A percentile compares a stretch with the other conserved stretches of the same genome.
These are phyloP conservation scores for Emydomyces testavorans DNA, from an alignment of 2,329 filamentous ascomycete species.

Conservation along the genomic window DNA sequence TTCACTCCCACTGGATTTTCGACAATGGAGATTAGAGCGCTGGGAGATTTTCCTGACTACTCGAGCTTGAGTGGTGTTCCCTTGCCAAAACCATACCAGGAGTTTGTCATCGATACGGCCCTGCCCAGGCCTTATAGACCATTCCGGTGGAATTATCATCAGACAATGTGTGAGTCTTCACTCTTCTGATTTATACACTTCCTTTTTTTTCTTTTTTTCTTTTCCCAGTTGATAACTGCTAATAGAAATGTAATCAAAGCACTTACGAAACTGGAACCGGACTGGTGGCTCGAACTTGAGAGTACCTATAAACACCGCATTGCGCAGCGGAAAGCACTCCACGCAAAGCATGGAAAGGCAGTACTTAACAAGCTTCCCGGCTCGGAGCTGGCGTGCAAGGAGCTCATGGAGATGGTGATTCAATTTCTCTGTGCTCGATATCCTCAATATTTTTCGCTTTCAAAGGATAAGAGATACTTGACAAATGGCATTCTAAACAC, in stretches of 20 bases:
- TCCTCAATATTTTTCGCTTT: slow-evolving; percentile 59
- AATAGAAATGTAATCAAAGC: too few species aligned
- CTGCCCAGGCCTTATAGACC: slow-evolving; percentile 65
- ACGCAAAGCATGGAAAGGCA: slow-evolving; percentile 48
- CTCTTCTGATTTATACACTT: too few species aligned
- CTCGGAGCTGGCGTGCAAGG: slow-evolving; percentile 67
- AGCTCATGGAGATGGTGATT: slow-evolving; percentile 75
- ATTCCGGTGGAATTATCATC: slow-evolving; percentile 73
- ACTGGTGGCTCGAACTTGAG: slow-evolving; percentile 87
- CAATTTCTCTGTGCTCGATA: slow-evolving; percentile 72
- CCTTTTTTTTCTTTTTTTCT: too few species aligned
- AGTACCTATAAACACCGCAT: slow-evolving; percentile 58
- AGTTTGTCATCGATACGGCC: slow-evolving; percentile 59
- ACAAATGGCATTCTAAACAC: slow-evolving; percentile 58
- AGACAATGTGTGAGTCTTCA: slow-evolving; percentile 73
- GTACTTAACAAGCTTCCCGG: slow-evolving; percentile 61
- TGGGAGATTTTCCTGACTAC: slow-evolving; percentile 74
- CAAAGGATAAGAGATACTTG: slow-evolving; percentile 45
- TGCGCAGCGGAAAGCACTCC: slow-evolving; percentile 55
- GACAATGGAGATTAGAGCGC: slow-evolving; percentile 52
- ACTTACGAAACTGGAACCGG: slow-evolving; percentile 61
- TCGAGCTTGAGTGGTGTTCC: slow-evolving; percentile 62
- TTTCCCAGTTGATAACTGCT: too few species aligned
- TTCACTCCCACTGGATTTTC: slow-evolving; percentile 60
- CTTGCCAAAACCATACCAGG: slow-evolving; percentile 49